A percentile compares a stretch with the other conserved stretches of the same genome.
phyloP scores from a whole-genome alignment of 2,329 filamentous ascomycete genomes.

The Cercospora sesami region DNA sequence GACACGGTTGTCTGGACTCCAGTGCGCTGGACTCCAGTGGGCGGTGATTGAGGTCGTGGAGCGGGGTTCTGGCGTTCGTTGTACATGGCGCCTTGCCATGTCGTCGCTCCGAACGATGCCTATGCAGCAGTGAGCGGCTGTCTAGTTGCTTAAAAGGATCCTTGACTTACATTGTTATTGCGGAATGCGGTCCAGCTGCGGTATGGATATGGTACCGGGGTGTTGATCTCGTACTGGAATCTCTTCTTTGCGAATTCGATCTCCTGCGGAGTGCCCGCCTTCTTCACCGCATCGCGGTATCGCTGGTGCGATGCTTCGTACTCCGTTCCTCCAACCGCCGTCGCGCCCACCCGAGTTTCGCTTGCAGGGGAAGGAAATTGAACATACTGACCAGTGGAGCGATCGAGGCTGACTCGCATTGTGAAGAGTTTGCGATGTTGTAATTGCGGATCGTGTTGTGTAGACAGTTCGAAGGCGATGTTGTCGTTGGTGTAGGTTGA shows the following conservation, averaged over 20 bases:
- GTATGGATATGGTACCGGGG: not conserved
- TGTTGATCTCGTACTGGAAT: not conserved
- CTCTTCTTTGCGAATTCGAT: not conserved
- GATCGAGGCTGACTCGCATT: not conserved
- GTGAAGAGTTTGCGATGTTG: not conserved
- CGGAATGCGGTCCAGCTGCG: slow-evolving; percentile 1
- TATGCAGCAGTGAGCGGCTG: not conserved
- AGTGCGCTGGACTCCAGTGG: not conserved
- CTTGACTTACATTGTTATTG: not conserved
- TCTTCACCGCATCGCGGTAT: not conserved
- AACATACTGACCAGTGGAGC: not conserved
- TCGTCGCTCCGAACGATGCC: not conserved
- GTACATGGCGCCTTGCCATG: slow-evolving; percentile 1
- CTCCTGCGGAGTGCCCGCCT: not conserved
- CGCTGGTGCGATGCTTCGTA: not conserved
- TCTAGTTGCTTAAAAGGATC: no score
- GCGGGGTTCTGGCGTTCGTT: not conserved
- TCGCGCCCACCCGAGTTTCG: not conserved
- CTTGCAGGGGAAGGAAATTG: not conserved
- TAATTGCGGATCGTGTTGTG: not conserved
- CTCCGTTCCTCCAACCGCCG: not conserved
- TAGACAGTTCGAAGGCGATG: slow-evolving; percentile 9
- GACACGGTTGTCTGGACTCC: not conserved
- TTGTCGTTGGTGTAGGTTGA: not conserved
- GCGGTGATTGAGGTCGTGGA: not conserved